phyloP scores from a whole-genome alignment of 208 protist genomes.

The Trypanosoma melophagium region DNA sequence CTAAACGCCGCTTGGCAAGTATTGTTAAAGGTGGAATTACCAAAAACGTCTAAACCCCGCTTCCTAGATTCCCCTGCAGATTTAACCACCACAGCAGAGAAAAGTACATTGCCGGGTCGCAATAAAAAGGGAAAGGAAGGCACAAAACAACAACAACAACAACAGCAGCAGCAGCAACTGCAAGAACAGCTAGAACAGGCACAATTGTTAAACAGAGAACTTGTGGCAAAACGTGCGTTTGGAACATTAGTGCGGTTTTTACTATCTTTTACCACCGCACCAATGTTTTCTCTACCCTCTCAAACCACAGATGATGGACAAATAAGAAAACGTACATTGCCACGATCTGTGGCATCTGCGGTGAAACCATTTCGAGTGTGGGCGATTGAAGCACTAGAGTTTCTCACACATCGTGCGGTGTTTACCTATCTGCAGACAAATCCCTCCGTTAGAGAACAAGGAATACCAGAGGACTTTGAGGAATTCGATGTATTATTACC shows the following conservation, averaged over 20 bases:
- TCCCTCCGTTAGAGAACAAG: slow-evolving; percentile 5
- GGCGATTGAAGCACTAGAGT: slow-evolving; percentile 26
- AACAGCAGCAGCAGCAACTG: neutral
- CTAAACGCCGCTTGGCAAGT: slow-evolving; percentile 22
- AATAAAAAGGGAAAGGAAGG: slow-evolving; percentile 1
- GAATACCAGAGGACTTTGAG: slow-evolving; percentile 16
- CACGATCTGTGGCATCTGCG: neutral
- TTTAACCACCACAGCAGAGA: neutral
- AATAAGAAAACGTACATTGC: neutral
- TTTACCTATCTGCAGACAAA: slow-evolving; percentile 9
- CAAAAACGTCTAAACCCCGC: neutral
- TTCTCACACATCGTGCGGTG: slow-evolving; percentile 15
- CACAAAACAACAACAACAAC: slow-evolving; percentile 13
- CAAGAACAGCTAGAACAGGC: slow-evolving; percentile 6
- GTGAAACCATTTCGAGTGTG: slow-evolving; percentile 7
- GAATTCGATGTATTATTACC: neutral
- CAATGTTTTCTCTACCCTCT: neutral
- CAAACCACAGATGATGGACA: neutral
- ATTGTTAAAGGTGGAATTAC: slow-evolving; percentile 22
- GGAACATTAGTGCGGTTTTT: slow-evolving; percentile 25
- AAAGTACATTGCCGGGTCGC: neutral
- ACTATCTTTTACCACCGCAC: slow-evolving; percentile 17
- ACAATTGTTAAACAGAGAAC: slow-evolving; percentile 3
- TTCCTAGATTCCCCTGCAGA: neutral
- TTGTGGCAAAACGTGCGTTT: slow-evolving; percentile 13